Percentiles rank a stretch among this genome's conserved stretches.
Conservation (phyloP, 768 basidiomycete species). For the Terana coerulea region DNA sequence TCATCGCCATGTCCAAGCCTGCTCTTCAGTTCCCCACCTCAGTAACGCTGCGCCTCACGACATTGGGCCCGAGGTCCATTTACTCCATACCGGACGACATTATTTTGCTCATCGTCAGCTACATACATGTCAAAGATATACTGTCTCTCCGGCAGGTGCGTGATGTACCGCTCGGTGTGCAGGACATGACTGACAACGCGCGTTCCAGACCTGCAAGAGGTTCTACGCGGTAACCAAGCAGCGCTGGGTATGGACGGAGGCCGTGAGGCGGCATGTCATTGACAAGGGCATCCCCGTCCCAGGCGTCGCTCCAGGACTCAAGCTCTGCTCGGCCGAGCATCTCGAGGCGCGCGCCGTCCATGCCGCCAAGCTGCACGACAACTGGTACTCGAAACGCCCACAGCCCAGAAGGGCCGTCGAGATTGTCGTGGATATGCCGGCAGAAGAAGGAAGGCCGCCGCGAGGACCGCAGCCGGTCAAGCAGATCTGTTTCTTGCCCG, state of each 20-base stretch:
- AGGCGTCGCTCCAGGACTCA: slow-evolving; percentile 24
- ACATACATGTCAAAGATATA: slow-evolving; percentile 29
- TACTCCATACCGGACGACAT: slow-evolving; percentile 31
- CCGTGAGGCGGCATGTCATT: slow-evolving; percentile 30
- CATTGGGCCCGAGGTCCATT: slow-evolving; percentile 7
- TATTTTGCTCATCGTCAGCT: slow-evolving; percentile 29
- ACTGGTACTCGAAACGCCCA: slow-evolving; percentile 30
- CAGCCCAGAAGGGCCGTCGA: slow-evolving; percentile 18
- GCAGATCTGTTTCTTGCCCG: slow-evolving; percentile 29
- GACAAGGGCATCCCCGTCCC: slow-evolving; percentile 31
- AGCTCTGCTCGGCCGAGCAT: slow-evolving; percentile 27
- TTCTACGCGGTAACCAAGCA: slow-evolving; percentile 28
- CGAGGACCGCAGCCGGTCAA: slow-evolving; percentile 17
- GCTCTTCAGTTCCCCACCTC: background rate
- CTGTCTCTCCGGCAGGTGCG: slow-evolving; percentile 30
- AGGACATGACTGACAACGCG: slow-evolving; percentile 8
- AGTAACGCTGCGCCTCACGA: background rate
- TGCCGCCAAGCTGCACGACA: slow-evolving; percentile 31
- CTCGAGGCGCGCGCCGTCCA: slow-evolving; percentile 32
- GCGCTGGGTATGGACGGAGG: slow-evolving; percentile 36
- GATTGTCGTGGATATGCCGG: slow-evolving; percentile 19
- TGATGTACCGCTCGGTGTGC: too few species aligned
- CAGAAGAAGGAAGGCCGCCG: slow-evolving; percentile 11
- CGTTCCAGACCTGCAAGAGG: slow-evolving; percentile 27
- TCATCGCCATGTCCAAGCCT: too few species aligned